phyloP scores from a whole-genome alignment of 352 stramenopile species.

The Blastocystis sp. region DNA sequence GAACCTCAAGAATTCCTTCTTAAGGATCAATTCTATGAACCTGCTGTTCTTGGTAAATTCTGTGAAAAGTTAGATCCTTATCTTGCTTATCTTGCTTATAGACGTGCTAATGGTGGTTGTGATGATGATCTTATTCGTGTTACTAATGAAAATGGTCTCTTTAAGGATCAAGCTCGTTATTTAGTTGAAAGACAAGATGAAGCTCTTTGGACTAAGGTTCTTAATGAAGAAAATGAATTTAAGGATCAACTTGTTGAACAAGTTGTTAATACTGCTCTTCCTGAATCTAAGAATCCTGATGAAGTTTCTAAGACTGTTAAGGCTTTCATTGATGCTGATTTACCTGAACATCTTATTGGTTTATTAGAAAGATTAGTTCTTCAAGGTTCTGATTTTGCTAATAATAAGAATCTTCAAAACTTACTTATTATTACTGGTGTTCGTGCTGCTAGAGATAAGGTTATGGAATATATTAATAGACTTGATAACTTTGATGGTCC shows the following conservation, averaged over 20 bases:
- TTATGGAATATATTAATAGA: constrained; percentile 98
- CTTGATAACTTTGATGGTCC: constrained; percentile 99
- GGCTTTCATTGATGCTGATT: constrained; percentile 97
- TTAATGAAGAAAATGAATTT: constrained; percentile 53
- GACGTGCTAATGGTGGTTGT: constrained; percentile 83
- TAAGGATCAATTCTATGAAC: constrained; percentile 99
- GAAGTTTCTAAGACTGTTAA: constrained; percentile 98
- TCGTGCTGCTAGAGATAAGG: constrained; percentile 82
- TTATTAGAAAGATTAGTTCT: constrained; percentile 96
- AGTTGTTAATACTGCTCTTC: constrained; percentile 95
- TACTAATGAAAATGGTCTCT: constrained; percentile 90
- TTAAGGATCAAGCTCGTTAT: constrained; percentile 95
- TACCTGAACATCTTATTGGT: constrained; percentile 93
- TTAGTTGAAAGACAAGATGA: constrained; percentile 93
- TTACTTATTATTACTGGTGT: constrained; percentile 98
- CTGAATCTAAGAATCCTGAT: constrained; percentile 89
- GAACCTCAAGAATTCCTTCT: constrained; percentile 93
- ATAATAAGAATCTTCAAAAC: constrained; percentile 99
- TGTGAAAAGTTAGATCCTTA: constrained; percentile 97
- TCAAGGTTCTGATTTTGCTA: constrained; percentile 93
- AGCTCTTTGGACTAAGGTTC: constrained; percentile 89
- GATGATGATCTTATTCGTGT: constrained; percentile 97
- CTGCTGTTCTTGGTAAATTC: constrained; percentile 89
- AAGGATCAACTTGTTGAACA: constrained; percentile 86
- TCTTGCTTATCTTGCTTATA: constrained; percentile 97